Evolutionary conservation across 202 grass and related monocot genomes (phyloP), one percentile per base, ranked within the genome.

Genomic region (Schoenoplectus triqueter): DNA sequence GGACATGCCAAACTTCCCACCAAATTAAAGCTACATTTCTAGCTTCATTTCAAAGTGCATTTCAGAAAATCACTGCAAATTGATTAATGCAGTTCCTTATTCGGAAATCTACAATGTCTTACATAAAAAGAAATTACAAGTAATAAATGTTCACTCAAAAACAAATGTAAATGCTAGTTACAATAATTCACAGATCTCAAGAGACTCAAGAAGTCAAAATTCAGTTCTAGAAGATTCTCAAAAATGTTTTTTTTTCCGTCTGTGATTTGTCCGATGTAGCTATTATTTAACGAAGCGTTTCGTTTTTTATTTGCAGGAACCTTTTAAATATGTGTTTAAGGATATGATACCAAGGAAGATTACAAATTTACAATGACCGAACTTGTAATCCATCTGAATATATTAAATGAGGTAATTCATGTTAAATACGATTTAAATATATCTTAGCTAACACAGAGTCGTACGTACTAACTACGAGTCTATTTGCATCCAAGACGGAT

Each of bases 171-270:
- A 62, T 18, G 14, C 5, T 19, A 19, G 59, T 19, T 15, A 62
- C 2, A n/a, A 18, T 62, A 19, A n/a, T n/a, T 15, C 59, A 17
- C 59, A 62, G 59, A 62, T 62, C 59, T 62, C 59, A 6, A 62
- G n/a, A 6, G 0, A 62, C 15, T 62, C 1, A 14, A 62, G 3
- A 62, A 17, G 59, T 62, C 59, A 80, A 56, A 56, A 39, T 56
- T n/a, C 13, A 42, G 10, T 57, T 77, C 73, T 76, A 76, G 73
- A 76, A 76, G 69, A 19, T 72, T 72, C 69, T 77, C 9, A 31
- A 3, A 20, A 2, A 13, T 76, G 0, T 56, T 7, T n/a, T 56
- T 15, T 39, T 48, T 72, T 44, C 46, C 15, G 7, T 13, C 17
- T 10, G 45, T 48, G n/a, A n/a, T 73, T 72, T 71, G 70, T 73